Base-by-base conservation (phyloP, 1,284 basidiomycete genomes). In the Anthracocystis setariae region DNA sequence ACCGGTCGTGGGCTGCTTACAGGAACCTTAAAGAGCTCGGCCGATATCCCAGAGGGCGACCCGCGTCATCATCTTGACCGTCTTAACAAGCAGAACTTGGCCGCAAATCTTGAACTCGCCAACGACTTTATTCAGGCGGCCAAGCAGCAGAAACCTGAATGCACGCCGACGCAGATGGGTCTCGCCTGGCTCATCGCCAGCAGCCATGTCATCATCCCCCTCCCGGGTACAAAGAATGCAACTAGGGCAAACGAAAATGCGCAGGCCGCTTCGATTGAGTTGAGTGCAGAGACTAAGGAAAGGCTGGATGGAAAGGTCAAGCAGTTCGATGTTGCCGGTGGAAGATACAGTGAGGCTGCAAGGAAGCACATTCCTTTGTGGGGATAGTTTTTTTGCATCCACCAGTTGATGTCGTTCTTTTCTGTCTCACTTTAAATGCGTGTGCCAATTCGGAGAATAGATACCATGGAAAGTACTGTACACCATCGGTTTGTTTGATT, bases 181-280 rank as follows among this genome's bases (percentile, higher is more conserved):
- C 84, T 90, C 12, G 88, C 89, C 0, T 90, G 89, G 89, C 68
- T 89, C 29, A 74, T 84, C 0, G 51, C 52, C 3, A 15, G 87
- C 87, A 80, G 87, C 86, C 10, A 80, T 84, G 17, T 86, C 87
- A 71, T 84, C 24, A 59, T 84, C 0, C 83, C 87, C 0, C 88
- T 89, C 64, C 88, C 88, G 2, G 88, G 88, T 0, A 82, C 84
- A 2, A 78, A 78, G 15, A 77, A 82, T 35, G 60, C 84, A 38
- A 51, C 55, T 5, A 69, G 83, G 21, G 82, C 81, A 20, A 63
- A 73, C 43, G 82, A 84, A 58, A 77, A 74, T 5, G 52, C 80
- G 13, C 76, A 61, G 2, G 77, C 80, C 0, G 73, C 69, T n/a
- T 62, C 63, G 2, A 25, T 84, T 48, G 29, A 57, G 24, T 46